phyloP scores from a whole-genome alignment of 129 eudicot species.

The Pseudognaphalium luteoalbum region DNA sequence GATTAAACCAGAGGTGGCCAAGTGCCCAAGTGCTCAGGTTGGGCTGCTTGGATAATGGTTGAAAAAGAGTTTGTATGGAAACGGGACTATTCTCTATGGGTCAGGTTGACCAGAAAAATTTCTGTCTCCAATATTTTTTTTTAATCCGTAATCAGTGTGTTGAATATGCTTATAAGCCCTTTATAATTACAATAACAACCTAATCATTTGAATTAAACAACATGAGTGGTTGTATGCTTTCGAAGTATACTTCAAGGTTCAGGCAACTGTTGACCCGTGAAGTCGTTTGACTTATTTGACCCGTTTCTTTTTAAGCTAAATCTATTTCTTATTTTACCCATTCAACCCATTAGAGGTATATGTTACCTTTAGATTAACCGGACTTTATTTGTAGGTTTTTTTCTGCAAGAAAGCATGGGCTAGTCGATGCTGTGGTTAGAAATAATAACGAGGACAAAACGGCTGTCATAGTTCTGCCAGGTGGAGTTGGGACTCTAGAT shows the following conservation, averaged over 20 bases:
- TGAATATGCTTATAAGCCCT: not conserved
- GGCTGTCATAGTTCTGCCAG: slow-evolving; percentile 85
- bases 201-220: not conserved
- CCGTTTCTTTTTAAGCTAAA: not conserved
- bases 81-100: not conserved
- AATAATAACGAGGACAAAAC: slow-evolving; percentile 54
- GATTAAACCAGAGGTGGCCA: not conserved
- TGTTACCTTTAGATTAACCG: not conserved
- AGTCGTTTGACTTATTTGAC: not conserved
- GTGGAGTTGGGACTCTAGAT: slow-evolving; percentile 90
- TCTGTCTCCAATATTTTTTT: not conserved
- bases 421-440: slow-evolving; percentile 92
- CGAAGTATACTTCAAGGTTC: too few relatives aligned
- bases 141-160: not conserved
- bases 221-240: not conserved
- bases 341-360: not conserved
- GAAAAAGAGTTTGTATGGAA: too few relatives aligned
- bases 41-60: not conserved
- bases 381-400: slow-evolving; percentile 57
- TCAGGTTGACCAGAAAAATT: not conserved
- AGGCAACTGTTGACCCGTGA: not conserved
- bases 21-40: not conserved
- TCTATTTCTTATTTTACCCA: not conserved
- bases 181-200: not conserved
- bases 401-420: slow-evolving; percentile 94